Evolutionary conservation across 768 basidiomycete genomes (phyloP).

Genomic region (Suillus subluteus): DNA sequence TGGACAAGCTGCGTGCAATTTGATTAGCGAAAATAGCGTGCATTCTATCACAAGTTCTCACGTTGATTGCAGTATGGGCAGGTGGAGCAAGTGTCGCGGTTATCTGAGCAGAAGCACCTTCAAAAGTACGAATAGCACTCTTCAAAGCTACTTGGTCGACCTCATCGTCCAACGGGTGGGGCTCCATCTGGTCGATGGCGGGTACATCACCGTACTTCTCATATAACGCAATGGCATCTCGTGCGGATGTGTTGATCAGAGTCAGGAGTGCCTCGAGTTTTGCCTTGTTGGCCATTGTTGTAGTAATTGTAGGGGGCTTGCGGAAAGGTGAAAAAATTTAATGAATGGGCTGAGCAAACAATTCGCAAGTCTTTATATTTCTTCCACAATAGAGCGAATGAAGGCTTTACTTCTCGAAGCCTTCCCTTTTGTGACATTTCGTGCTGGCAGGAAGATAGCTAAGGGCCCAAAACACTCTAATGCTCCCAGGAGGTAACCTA

Average conservation of each 20-base stretch:
- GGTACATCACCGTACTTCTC: conserved; percentile 33
- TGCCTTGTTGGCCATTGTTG: conserved; percentile 19
- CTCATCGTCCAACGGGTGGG: conserved; percentile 39
- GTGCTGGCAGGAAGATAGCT: not conserved
- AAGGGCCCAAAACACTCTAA: not conserved
- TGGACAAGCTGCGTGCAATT: conserved; percentile 26
- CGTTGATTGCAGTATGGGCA: conserved; percentile 36
- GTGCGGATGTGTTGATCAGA: conserved; percentile 35
- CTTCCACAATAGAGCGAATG: not conserved
- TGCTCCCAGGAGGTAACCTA: not conserved
- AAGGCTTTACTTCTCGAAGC: not conserved
- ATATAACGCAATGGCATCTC: conserved; percentile 38
- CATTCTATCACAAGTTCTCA: conserved; percentile 18
- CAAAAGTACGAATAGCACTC: conserved; percentile 30
- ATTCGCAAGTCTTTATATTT: conserved; percentile 1
- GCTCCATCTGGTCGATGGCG: conserved; percentile 37
- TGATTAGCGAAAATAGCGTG: not conserved
- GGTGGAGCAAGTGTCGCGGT: conserved; percentile 39
- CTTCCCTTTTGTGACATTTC: conserved; percentile 3
- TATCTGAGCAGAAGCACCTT: conserved; percentile 41
- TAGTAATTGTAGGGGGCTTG: not conserved
- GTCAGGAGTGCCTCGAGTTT: conserved; percentile 32
- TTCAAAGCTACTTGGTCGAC: conserved; percentile 27
- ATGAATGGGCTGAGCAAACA: not conserved
- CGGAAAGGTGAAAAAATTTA: not conserved